phyloP scores from a whole-genome alignment of 2,329 filamentous ascomycete genomes.

The Colletotrichum truncatum region DNA sequence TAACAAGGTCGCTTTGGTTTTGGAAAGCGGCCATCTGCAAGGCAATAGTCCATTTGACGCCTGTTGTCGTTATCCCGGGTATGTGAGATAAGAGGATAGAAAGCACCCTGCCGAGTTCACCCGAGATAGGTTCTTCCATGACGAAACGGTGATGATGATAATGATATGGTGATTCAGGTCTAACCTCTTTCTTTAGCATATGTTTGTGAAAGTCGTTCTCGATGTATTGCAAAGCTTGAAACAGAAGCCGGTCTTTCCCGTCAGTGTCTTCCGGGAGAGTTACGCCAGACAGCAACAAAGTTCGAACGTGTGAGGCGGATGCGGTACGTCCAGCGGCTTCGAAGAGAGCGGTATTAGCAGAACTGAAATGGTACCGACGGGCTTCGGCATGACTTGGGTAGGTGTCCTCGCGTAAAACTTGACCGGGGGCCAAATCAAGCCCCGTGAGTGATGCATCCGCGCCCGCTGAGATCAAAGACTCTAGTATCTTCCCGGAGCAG shows the following conservation, averaged over 20 bases:
- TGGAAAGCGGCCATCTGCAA: background rate
- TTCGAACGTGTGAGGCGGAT: background rate
- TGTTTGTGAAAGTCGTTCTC: too few relatives aligned
- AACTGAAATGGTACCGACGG: too few relatives aligned
- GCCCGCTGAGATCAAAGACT: background rate
- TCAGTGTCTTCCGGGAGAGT: fast-evolving
- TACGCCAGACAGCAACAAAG: background rate
- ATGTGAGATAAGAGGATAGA: background rate
- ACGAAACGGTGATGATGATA: too few relatives aligned
- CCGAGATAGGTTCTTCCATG: background rate
- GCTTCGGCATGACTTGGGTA: too few relatives aligned
- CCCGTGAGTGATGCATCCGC: too few relatives aligned
- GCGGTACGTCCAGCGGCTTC: background rate
- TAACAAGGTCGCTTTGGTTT: background rate
- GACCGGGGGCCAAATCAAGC: too few relatives aligned
- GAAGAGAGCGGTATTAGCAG: background rate
- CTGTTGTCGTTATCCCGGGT: background rate
- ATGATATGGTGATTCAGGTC: too few relatives aligned
- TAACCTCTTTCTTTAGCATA: too few relatives aligned
- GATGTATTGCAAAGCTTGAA: too few relatives aligned
- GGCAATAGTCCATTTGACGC: background rate
- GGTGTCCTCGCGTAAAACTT: too few relatives aligned
- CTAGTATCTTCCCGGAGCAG: background rate
- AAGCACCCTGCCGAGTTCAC: background rate
- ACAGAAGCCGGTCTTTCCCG: too few relatives aligned